These are phyloP conservation scores for Saitozyma sp. DNA, from an alignment of 768 basidiomycete genomes.

Conservation along the genomic window DNA sequence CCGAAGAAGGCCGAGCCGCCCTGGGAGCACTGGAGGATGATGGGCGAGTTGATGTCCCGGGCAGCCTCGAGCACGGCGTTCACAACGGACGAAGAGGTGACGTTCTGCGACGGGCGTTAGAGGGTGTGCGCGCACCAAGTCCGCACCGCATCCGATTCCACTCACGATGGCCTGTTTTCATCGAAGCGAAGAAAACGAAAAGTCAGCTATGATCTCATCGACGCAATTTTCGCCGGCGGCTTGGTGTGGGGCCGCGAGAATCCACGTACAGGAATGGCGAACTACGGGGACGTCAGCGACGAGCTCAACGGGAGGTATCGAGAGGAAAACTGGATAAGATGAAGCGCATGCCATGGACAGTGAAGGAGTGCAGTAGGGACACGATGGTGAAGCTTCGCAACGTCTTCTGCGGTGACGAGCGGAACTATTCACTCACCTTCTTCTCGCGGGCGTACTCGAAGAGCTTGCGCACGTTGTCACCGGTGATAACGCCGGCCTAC, in stretches of 20 bases:
- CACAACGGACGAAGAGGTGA: conserved; percentile 91
- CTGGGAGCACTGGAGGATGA: conserved; percentile 97
- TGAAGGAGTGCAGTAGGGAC: no score
- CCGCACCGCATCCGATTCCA: not conserved
- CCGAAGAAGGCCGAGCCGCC: conserved; percentile 95
- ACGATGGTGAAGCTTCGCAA: no score
- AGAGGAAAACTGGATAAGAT: no score
- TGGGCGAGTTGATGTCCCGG: conserved; percentile 92
- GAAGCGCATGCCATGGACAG: no score
- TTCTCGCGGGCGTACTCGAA: conserved; percentile 90
- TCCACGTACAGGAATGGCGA: conserved; percentile 55
- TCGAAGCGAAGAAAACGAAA: not conserved
- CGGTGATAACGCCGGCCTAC: conserved; percentile 91
- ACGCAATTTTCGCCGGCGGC: conserved; percentile 1
- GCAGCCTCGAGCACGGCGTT: conserved; percentile 96
- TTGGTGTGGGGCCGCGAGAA: not conserved
- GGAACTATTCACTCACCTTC: conserved; percentile 60
- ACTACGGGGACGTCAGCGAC: conserved; percentile 35
- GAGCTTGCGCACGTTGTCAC: conserved; percentile 89
- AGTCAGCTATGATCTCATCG: not conserved
- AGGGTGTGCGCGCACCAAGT: not conserved
- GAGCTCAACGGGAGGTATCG: no score
- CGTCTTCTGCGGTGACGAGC: no score
- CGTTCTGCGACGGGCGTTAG: conserved; percentile 63
- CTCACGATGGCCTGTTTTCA: conserved; percentile 28